Conservation (phyloP, 2,329 filamentous ascomycete genomes). For the Ophiosphaerella korrae region DNA sequence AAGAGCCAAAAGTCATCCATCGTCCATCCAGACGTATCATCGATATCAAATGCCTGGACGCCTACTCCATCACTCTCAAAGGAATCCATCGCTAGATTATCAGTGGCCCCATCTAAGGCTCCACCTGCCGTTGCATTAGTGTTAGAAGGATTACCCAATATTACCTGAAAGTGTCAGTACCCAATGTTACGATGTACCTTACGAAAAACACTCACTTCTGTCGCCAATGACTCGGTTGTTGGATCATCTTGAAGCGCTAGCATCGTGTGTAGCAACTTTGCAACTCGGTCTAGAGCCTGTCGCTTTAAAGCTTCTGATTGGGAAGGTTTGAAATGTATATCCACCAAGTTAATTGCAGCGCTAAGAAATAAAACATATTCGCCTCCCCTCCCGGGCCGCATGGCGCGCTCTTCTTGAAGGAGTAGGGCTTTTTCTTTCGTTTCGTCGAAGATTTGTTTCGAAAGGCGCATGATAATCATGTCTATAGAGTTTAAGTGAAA, state of each 20-base stretch:
- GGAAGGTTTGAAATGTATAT: constrained; percentile 25
- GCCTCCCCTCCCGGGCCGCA: constrained; percentile 41
- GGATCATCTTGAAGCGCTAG: constrained; percentile 25
- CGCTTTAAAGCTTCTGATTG: constrained; percentile 24
- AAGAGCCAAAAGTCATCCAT: constrained; percentile 28
- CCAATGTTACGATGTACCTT: not conserved
- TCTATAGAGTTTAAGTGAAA: constrained; percentile 16
- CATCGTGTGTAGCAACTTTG: constrained; percentile 23
- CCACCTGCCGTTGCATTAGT: not conserved
- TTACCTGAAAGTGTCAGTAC: constrained; percentile 1
- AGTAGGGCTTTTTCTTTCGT: constrained; percentile 29
- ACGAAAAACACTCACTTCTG: constrained; percentile 11
- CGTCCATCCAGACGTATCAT: constrained; percentile 16
- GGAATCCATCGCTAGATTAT: not conserved
- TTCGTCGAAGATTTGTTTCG: constrained; percentile 12
- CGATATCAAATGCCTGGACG: constrained; percentile 17
- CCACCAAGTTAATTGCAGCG: constrained; percentile 40
- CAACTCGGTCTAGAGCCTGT: constrained; percentile 27
- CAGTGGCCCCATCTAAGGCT: not conserved
- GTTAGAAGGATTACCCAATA: not conserved
- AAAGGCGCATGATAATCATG: constrained; percentile 10
- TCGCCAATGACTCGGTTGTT: constrained; percentile 11
- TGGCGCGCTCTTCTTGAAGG: constrained; percentile 42
- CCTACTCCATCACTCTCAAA: constrained; percentile 7
- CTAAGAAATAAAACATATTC: constrained; percentile 45